Evolutionary conservation across 257 asterid species (phyloP), one percentile per base, ranked within the genome.

Genomic region (Vinca minor): DNA sequence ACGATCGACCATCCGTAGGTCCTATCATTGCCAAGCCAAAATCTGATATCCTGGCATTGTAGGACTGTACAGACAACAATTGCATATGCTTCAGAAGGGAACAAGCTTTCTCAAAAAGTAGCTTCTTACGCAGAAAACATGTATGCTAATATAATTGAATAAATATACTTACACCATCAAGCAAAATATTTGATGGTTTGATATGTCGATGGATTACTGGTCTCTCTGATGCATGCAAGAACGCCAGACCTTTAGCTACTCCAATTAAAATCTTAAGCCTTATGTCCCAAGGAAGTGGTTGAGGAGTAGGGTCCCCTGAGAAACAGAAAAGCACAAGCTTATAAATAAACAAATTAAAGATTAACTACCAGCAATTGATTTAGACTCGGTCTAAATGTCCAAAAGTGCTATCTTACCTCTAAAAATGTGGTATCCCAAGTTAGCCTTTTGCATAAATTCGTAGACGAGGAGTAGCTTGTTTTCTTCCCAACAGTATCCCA

Each of bases 361-460:
- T 15, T 15, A 21, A n/a, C 13, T 31, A 56, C 15, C 23, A 45
- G 42, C 56, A 48, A 29, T 36, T 39, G 38, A 69, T 44, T 55
- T 29, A 55, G 35, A 50, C 21, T 21, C 29, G 17, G 35, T n/a
- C n/a, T n/a, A n/a, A 31, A 35, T 26, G 45, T 26, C 35, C 21
- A 50, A 67, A n/a, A n/a, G 29, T 5, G 20, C 17, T 31, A 32
- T 26, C 94, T 80, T 78, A 90, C 97, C 87, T 75, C 96, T 93
- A 65, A 90, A 90, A 1, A 90, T 90, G 73, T 90, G 97, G 76
- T 90, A 85, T 85, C 87, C 97, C 63, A 90, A 74, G 96, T 95
- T 90, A 55, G 96, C 97, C 67, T 90, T 90, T n/a, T 81, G 87
- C 95, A 90, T 85, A n/a, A n/a, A n/a, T n/a, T n/a, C n/a, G n/a